Evolutionary conservation across 2,329 filamentous ascomycete species (phyloP), one percentile per base, ranked within the genome.

Genomic region (Thyridium curvatum): DNA sequence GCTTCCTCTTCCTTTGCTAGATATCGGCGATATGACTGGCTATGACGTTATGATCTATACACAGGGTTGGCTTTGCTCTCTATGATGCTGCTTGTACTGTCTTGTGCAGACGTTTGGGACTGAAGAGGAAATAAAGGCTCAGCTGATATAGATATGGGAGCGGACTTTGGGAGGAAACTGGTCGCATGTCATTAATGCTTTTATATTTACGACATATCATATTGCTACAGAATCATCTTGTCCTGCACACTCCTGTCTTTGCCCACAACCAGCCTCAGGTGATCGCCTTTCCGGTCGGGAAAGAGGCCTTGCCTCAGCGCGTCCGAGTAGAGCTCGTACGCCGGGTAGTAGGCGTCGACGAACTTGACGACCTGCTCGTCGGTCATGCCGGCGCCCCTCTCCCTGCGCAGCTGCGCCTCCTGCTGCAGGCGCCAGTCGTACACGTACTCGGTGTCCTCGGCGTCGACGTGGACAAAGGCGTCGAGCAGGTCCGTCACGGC

Each of bases 391-490:
- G 71, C 73, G 8, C 85, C 87, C 47, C 75, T 84, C 16, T 71
- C 62, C 8, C 66, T 66, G 17, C 84, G 75, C 51, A 95, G 68
- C 42, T 74, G 74, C 35, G 74, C 73, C 62, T 95, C 89, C 62
- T 94, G 87, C 63, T 95, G 71, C 49, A 81, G 66, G 12, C 89
- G 78, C 90, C 90, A 95, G 44, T 74, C 75, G 52, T 95, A 95
- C 38, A 94, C 90, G 54, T 80, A 90, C 37, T 70, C 68, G 4
- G 78, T 71, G 48, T 93, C 69, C 49, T 84, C 74, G 6, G 89
- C 84, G 52, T 94, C 74, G 45, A 79, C 61, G 48, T 80, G 74
- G 32, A 79, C 63, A 39, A 79, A 75, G 8, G 68, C 70, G 38
- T 76, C 67, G 21, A 79, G 64, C 14, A 62, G 57, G 45, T 68